Percentiles rank a stretch among this genome's conserved stretches.
phyloP scores from a whole-genome alignment of 768 basidiomycete genomes.

The Tricholoma flavovirens region DNA sequence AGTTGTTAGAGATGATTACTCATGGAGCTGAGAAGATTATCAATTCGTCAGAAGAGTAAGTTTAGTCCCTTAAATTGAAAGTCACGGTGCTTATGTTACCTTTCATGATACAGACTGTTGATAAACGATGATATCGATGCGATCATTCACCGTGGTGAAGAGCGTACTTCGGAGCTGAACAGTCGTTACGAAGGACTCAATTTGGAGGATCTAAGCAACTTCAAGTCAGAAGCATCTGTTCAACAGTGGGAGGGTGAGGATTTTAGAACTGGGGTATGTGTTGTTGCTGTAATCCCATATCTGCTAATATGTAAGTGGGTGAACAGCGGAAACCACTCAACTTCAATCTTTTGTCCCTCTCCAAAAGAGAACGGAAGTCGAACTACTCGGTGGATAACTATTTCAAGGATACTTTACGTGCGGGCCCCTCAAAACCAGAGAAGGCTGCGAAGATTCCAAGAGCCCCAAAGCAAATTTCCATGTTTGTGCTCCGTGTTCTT shows the following conservation, averaged over 20 bases:
- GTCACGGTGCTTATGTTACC: neutral
- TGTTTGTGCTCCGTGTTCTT: conserved; percentile 43
- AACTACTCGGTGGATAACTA: conserved; percentile 96
- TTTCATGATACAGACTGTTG: conserved; percentile 41
- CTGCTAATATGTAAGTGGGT: neutral
- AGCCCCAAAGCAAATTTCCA: conserved; percentile 81
- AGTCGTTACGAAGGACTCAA: conserved; percentile 91
- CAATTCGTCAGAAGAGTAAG: conserved; percentile 69
- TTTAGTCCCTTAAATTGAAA: conserved; percentile 4
- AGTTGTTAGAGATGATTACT: conserved; percentile 95
- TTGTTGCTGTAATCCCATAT: neutral
- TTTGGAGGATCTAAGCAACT: conserved; percentile 93
- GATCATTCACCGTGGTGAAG: conserved; percentile 88
- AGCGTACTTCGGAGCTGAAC: conserved; percentile 81
- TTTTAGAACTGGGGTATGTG: conserved; percentile 66
- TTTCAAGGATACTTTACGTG: conserved; percentile 87
- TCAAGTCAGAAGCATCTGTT: conserved; percentile 88
- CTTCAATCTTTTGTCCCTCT: conserved; percentile 77
- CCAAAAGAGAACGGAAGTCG: conserved; percentile 89
- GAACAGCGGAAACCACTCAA: conserved; percentile 60
- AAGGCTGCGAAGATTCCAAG: conserved; percentile 80
- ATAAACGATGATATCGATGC: conserved; percentile 91
- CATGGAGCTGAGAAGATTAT: conserved; percentile 98
- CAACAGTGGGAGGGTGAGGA: conserved; percentile 97
- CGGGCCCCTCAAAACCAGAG: conserved; percentile 69